phyloP scores from a whole-genome alignment of 129 eudicot species.

The Kitagawia praeruptora region DNA sequence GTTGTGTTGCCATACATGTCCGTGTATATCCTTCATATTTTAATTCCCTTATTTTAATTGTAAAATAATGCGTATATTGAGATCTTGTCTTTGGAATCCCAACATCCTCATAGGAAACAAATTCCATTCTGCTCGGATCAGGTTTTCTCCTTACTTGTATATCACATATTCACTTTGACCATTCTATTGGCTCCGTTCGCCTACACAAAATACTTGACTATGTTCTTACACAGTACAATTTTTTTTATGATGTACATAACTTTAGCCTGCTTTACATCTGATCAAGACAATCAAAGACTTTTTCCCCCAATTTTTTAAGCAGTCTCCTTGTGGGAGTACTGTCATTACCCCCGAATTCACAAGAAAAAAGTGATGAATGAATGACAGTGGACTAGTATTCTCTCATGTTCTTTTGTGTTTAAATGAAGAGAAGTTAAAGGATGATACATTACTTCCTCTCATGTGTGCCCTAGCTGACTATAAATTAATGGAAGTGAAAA shows the following conservation, averaged over 20 bases:
- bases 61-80: no score
- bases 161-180: neutral
- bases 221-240: neutral
- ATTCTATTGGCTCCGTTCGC: neutral
- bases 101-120: neutral
- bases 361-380: neutral
- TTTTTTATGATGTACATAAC: neutral
- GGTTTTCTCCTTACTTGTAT: neutral
- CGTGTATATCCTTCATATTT: neutral
- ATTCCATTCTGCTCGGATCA: neutral
- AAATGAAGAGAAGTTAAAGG: neutral
- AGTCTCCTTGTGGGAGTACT: neutral
- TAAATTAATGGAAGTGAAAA: neutral
- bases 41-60: neutral
- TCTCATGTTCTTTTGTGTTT: neutral
- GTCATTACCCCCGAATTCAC: neutral
- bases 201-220: neutral
- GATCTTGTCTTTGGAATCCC: neutral
- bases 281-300: neutral
- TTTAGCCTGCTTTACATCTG: neutral
- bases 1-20: neutral
- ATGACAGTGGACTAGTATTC: neutral
- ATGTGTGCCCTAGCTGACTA: neutral
- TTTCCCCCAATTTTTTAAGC: neutral
- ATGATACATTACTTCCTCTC: neutral